Base-by-base conservation (phyloP, 176 grass and related monocot genomes). In the Urochloa ruziziensis region DNA sequence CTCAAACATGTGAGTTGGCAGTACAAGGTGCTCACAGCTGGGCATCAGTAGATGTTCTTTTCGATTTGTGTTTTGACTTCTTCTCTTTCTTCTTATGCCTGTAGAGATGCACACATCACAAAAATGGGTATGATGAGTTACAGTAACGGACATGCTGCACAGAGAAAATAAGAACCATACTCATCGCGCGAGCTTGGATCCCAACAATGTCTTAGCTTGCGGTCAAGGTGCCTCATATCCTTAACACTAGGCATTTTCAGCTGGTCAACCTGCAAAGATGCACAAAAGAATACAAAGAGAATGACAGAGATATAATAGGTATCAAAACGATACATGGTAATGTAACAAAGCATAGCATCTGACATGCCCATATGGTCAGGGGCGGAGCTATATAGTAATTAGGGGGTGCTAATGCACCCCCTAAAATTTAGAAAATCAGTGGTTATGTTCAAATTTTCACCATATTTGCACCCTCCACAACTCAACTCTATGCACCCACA, bases 21-120 rank as follows among this genome's bases (percentile, higher is more conserved):
- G 68, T 56, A 47, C 6, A 33, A 64, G 39, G 30, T 46, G 61
- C 86, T 86, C 81, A 90, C 79, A 62, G 84, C 51, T 83, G 88
- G 30, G 49, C 88, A 86, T 94, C 90, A 51, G 75, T 80, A 61
- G 89, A 59, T 66, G 85, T 63, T 53, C 93, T 83, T 80, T 94
- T 94, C 0, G 87, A 94, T 88, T 94, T 94, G 85, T 94, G 93
- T 75, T 94, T 94, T 12, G 87, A 90, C 81, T 78, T 94, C 59
- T 90, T 94, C 54, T 94, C 90, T 57, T 89, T 89, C 74, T 94
- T 94, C 79, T 92, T 94, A 73, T 86, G 90, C 46, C 93, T 94
- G 58, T 5, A 44, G 23, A 72, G 15, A 67, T n/a, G n/a, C n/a
- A n/a, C n/a, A 67, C 51, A 73, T 29, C 51, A n/a, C 21, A 69